These are phyloP conservation scores for Colletotrichum sp. DNA, from an alignment of 2,329 filamentous ascomycete genomes.

Conservation along the genomic window DNA sequence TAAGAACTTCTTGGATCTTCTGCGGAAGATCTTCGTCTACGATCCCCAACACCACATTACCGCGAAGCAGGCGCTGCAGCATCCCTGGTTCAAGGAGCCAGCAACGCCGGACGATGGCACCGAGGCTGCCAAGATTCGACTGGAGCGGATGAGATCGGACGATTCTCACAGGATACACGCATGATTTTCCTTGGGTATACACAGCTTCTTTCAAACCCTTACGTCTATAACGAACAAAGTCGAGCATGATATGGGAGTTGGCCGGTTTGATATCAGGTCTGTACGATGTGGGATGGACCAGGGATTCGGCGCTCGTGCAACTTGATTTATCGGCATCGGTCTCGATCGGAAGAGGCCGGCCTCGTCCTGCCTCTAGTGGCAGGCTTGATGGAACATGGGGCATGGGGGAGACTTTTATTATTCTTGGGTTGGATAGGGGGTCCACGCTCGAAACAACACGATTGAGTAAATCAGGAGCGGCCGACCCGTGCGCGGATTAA, in stretches of 20 bases:
- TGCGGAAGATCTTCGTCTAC: constrained; percentile 72
- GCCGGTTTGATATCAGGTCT: constrained; percentile 21
- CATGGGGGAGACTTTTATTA: not conserved
- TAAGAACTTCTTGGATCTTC: constrained; percentile 66
- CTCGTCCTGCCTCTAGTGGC: not conserved
- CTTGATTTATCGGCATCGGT: constrained; percentile 10
- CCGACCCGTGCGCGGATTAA: not conserved
- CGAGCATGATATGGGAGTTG: constrained; percentile 24
- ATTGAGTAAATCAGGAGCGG: constrained; percentile 3
- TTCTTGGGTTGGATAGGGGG: not conserved
- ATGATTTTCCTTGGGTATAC: constrained; percentile 12
- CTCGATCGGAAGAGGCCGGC: not conserved
- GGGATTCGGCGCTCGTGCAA: constrained; percentile 19
- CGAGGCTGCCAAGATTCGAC: constrained; percentile 68
- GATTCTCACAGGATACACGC: constrained; percentile 32
- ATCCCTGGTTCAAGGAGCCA: constrained; percentile 71
- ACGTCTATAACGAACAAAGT: constrained; percentile 23
- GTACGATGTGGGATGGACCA: constrained; percentile 16
- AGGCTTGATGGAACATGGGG: constrained; percentile 9
- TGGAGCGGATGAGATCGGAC: constrained; percentile 53
- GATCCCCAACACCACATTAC: constrained; percentile 70
- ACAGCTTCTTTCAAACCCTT: constrained; percentile 12
- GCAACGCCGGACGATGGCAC: constrained; percentile 70
- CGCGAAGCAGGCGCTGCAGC: constrained; percentile 68
- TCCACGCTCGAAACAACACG: constrained; percentile 20